These are phyloP conservation scores for Fusarium sp. DNA, from an alignment of 2,329 filamentous ascomycete species.

Conservation along the genomic window DNA sequence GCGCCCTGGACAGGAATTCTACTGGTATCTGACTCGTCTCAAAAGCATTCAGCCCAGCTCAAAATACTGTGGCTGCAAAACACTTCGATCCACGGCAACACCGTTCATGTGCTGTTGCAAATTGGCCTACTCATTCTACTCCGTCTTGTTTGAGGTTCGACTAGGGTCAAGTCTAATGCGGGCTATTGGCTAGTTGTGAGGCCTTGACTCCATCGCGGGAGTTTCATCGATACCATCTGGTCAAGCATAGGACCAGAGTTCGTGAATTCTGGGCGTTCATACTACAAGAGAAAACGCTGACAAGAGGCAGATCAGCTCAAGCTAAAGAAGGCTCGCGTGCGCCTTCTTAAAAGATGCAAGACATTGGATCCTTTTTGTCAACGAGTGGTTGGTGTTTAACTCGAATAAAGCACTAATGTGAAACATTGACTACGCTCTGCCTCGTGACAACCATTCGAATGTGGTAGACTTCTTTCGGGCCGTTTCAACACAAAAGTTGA, in stretches of 20 bases:
- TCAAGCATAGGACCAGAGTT: constrained; percentile 23
- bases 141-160: constrained; percentile 38
- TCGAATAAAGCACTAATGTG: background rate
- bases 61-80: background rate
- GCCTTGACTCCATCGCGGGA: constrained; percentile 12
- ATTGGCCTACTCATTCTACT: constrained; percentile 2
- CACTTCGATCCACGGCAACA: background rate
- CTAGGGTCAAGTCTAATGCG: constrained; percentile 10
- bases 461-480: background rate
- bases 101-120: background rate
- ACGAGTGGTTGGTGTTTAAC: constrained; percentile 22
- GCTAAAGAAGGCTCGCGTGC: constrained; percentile 8
- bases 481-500: constrained; percentile 5
- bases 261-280: background rate
- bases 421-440: background rate
- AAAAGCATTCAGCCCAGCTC: background rate
- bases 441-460: background rate
- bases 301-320: background rate
- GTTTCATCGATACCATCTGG: constrained; percentile 34
- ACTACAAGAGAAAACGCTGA: background rate
- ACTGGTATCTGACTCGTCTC: constrained; percentile 9
- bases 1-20: constrained; percentile 26
- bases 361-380: background rate
- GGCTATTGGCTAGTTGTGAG: constrained; percentile 33
- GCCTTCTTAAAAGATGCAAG: constrained; percentile 13